These are phyloP conservation scores for Xerocomus cyaneibrunnescens DNA, from an alignment of 1,284 basidiomycete genomes.

Conservation along the genomic window DNA sequence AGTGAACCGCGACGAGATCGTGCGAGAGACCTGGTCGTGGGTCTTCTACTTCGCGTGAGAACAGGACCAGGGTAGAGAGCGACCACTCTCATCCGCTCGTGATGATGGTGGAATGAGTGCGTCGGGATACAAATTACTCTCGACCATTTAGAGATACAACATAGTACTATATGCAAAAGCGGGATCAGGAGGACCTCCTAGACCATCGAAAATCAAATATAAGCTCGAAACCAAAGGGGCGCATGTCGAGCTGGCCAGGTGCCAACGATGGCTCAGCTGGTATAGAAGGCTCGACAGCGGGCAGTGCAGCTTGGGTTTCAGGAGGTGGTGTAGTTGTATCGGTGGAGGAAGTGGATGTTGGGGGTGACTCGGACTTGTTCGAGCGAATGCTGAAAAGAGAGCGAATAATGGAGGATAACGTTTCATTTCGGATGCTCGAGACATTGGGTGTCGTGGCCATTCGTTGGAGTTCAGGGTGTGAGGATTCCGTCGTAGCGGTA, in stretches of 20 bases:
- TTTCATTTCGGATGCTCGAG: conserved; percentile 14
- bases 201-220: conserved; percentile 73
- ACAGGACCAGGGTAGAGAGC: background rate
- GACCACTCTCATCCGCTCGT: background rate
- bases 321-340: conserved; percentile 3
- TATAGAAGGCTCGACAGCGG: conserved; percentile 2
- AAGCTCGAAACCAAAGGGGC: conserved; percentile 67
- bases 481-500: conserved; percentile 12
- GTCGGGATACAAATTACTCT: conserved; percentile 17
- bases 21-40: background rate
- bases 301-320: conserved; percentile 3
- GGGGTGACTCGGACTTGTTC: conserved; percentile 1
- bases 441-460: conserved; percentile 3
- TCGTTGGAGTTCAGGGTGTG: conserved; percentile 1
- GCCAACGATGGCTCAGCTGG: conserved; percentile 26
- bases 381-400: conserved; percentile 21
- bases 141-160: conserved; percentile 24
- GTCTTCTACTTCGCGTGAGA: background rate
- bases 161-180: conserved; percentile 16
- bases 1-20: background rate
- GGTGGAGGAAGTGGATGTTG: background rate
- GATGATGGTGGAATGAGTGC: background rate
- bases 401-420: conserved; percentile 24
- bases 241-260: conserved; percentile 64
- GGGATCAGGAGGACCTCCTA: conserved; percentile 27